phyloP scores from a whole-genome alignment of 75 land plant genomes.

The Pinus tabuliformis region DNA sequence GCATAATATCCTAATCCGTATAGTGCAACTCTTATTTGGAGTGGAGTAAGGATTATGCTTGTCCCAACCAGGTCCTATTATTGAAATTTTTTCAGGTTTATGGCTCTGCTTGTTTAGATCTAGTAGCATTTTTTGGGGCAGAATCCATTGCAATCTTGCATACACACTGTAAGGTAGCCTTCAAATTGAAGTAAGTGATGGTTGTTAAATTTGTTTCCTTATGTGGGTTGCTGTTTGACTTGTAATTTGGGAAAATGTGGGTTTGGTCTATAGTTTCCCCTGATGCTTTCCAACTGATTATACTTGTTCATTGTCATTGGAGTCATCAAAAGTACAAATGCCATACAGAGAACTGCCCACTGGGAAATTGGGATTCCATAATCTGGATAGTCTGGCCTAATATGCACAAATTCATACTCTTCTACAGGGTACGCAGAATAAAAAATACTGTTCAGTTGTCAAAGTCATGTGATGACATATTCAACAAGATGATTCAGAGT shows the following conservation, averaged over 20 bases:
- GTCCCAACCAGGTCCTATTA: not conserved
- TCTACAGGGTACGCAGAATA: constrained; percentile 61
- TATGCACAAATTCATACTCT: not conserved
- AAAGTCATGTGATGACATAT: constrained; percentile 95
- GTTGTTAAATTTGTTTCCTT: not conserved
- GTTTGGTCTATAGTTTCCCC: not conserved
- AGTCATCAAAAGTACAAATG: not conserved
- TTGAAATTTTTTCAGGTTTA: not conserved
- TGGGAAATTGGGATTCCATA: not conserved
- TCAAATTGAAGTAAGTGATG: not conserved
- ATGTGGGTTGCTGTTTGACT: not conserved
- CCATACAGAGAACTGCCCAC: not conserved
- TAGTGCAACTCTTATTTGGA: too few relatives aligned
- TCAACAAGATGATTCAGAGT: constrained; percentile 68
- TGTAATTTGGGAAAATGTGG: not conserved
- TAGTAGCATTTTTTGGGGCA: not conserved
- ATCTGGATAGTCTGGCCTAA: not conserved
- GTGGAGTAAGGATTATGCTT: too few relatives aligned
- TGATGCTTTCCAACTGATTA: too few relatives aligned
- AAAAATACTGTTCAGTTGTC: constrained; percentile 45
- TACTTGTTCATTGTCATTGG: not conserved
- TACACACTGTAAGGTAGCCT: not conserved
- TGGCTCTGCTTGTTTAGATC: not conserved
- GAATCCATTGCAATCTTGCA: not conserved
- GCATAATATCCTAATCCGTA: too few relatives aligned